Percentiles rank a stretch among this genome's conserved stretches.
Conservation (phyloP, 345 rosid species). For the Dovyalis caffra region DNA sequence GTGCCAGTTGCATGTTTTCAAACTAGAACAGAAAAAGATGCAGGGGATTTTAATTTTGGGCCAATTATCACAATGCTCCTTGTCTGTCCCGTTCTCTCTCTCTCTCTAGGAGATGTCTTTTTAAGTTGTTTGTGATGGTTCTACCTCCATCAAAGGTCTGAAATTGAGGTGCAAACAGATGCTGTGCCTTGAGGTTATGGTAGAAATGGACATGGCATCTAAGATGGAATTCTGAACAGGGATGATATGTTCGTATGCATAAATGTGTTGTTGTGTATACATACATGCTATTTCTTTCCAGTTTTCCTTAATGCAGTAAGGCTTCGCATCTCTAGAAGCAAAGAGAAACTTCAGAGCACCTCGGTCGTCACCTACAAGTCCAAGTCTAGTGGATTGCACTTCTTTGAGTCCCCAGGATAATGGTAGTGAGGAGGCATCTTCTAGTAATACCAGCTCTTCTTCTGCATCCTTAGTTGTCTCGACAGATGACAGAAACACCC, state of each 20-base stretch:
- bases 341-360: slow-evolving; percentile 74
- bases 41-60: no score
- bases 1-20: neutral
- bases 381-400: slow-evolving; percentile 38
- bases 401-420: slow-evolving; percentile 33
- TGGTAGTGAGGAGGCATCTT: slow-evolving; percentile 27
- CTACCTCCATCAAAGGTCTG: neutral
- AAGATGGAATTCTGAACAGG: neutral
- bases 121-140: neutral
- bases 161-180: neutral
- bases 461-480: slow-evolving; percentile 19
- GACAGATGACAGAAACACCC: slow-evolving; percentile 19
- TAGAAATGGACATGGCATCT: neutral
- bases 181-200: neutral
- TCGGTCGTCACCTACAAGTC: slow-evolving; percentile 43
- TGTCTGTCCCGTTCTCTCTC: no score
- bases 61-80: no score
- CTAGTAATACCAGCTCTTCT: slow-evolving; percentile 31
- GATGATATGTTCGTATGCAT: neutral
- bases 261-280: neutral
- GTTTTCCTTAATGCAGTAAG: slow-evolving; percentile 56
- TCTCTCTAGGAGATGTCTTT: no score
- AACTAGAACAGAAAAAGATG: no score
- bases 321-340: slow-evolving; percentile 83
- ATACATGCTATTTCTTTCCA: neutral